Base-by-base conservation (phyloP, 768 basidiomycete genomes). In the Tylopilus felleus region DNA sequence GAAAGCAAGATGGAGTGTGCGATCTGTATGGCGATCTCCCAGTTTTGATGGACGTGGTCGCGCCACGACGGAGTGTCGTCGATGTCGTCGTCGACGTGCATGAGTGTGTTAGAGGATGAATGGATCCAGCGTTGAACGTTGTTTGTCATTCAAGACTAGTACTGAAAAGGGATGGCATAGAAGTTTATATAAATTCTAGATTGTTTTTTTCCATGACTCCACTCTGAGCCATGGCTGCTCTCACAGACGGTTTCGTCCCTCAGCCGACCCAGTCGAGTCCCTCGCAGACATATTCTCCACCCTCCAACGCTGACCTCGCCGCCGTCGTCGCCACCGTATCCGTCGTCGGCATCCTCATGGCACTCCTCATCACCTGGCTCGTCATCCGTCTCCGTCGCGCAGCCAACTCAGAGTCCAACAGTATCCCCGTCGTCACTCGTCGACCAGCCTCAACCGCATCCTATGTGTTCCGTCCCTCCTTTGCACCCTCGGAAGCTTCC, bases 1-100 rank as follows among this genome's bases (percentile, higher is more conserved):
- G 76, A 73, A 52, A 85, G 63, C 2, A 89, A 66, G 13, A 63
- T 65, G 14, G 58, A 69, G 56, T 80, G 82, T 0, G 85, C 86
- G 58, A 80, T 74, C 46, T 78, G 71, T 57, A 86, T 49, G 1
- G 83, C 80, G 46, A 63, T 62, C 23, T 77, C 64, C 85, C 87
- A 89, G 45, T 86, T 74, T 16, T 65, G 67, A n/a, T 77, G 61
- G 25, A 83, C 77, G 33, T 70, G 71, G 61, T 83, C 80, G 65
- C 80, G 72, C 87, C 86, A 88, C 16, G n/a, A 21, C 6, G 3
- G 6, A 4, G 23, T 3, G 49, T n/a, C 19, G 49, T 43, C 29
- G 58, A 57, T 25, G 42, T 47, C 36, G 57, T 67, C 53, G 46
- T 67, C 38, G 19, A 12, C 9, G 27, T 28, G 27, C 39, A 35